A percentile compares a stretch with the other conserved stretches of the same genome.
phyloP scores from a whole-genome alignment of 805 yeast genomes.

The Torulaspora maleeae region DNA sequence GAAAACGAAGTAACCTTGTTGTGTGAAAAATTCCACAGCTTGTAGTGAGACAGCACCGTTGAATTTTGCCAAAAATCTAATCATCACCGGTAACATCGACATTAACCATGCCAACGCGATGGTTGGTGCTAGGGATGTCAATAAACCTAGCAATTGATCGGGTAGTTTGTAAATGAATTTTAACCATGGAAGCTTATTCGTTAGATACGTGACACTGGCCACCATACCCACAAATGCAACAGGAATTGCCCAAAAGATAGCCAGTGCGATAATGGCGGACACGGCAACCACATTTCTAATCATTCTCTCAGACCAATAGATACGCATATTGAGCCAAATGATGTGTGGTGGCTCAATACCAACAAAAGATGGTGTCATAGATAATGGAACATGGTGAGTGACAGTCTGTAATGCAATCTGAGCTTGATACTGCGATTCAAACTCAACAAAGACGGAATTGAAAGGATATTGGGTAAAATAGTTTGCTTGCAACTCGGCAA shows the following conservation, averaged over 20 bases:
- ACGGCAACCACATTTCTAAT: conserved; percentile 49
- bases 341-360: conserved; percentile 63
- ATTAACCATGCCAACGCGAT: conserved; percentile 59
- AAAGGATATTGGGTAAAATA: conserved; percentile 53
- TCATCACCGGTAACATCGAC: conserved; percentile 61
- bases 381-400: conserved; percentile 61
- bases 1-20: conserved; percentile 63
- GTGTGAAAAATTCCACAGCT: conserved; percentile 58
- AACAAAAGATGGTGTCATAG: conserved; percentile 53
- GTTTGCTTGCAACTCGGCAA: conserved; percentile 48
- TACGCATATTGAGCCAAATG: conserved; percentile 66
- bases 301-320: conserved; percentile 76
- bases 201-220: conserved; percentile 61
- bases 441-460: conserved; percentile 76
- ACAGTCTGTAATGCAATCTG: conserved; percentile 65
- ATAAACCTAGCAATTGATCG: conserved; percentile 48
- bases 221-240: conserved; percentile 74
- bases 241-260: conserved; percentile 70
- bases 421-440: conserved; percentile 69
- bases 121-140: conserved; percentile 68
- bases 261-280: conserved; percentile 50
- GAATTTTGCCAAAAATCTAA: conserved; percentile 56
- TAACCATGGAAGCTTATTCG: conserved; percentile 51
- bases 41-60: conserved; percentile 57
- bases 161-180: conserved; percentile 57